Evolutionary conservation across 108 stramenopile genomes (phyloP), one percentile per base, ranked within the genome.

Genomic region (Ochromonas danica): DNA sequence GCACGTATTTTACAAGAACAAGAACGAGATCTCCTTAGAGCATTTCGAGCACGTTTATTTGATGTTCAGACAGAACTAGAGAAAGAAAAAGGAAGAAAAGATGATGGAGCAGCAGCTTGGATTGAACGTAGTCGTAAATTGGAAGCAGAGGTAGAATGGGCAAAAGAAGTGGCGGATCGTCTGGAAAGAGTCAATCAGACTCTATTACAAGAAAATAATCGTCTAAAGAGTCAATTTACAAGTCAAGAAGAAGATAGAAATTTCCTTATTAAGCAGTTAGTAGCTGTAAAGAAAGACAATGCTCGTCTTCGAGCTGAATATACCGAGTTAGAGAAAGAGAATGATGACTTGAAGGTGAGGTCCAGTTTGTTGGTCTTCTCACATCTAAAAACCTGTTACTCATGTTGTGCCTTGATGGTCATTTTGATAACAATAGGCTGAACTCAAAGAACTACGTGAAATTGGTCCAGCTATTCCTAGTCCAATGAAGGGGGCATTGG

Each of bases 61-160:
- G 89, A 90, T 62, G 87, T 90, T 30, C 89, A 90, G 75, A 87
- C 86, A 2, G 89, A 90, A 42, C 77, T 90, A n/a, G 89, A 90
- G 78, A 80, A 79, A 39, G 88, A 86, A 43, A 87, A 87, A 40
- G 43, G 43, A 36, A 85, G 81, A 30, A 88, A 87, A 25, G 87
- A 87, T 41, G 85, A 78, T 61, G 88, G 89, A 1, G 89, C 88
- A 2, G 75, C 60, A 40, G 85, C 67, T 42, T 89, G 85, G 83
- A 87, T 90, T 33, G 88, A 90, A n/a, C 78, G 84, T 40, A 81
- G 45, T 14, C 62, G 83, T 14, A 42, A 81, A 82, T 82, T 87
- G 30, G 87, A 90, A 71, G 86, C 60, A 17, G 88, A 88, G 45
- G 40, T 90, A n/a, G 89, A 90, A 35, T 87, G 88, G 88, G 87